These are phyloP conservation scores for Geoglossum glabrum DNA, from an alignment of 495 filamentous ascomycete species.

Conservation along the genomic window DNA sequence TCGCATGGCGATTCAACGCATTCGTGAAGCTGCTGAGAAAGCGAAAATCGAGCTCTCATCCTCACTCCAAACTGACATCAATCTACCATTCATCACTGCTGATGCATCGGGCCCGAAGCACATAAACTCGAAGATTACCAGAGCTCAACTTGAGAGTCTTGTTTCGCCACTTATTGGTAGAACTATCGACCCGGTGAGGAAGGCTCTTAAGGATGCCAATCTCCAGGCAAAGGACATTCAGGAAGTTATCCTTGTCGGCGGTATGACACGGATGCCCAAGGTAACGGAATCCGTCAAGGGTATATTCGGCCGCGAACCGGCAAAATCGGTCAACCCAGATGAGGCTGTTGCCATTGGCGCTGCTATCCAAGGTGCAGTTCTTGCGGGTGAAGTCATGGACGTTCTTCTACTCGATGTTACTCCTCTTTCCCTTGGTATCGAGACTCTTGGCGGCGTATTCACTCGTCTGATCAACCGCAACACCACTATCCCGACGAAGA, in stretches of 20 bases:
- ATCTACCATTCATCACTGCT: constrained; percentile 96
- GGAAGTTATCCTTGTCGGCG: constrained; percentile 96
- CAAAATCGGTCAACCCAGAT: constrained; percentile 98
- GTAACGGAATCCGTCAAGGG: constrained; percentile 91
- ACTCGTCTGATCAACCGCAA: constrained; percentile 99
- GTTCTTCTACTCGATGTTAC: constrained; percentile 93
- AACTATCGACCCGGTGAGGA: constrained; percentile 83
- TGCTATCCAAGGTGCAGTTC: constrained; percentile 91
- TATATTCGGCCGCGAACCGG: constrained; percentile 93
- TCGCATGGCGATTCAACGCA: constrained; percentile 98
- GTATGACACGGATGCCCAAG: constrained; percentile 99
- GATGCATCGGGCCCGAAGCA: constrained; percentile 89
- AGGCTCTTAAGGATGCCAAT: constrained; percentile 93
- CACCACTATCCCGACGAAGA: constrained; percentile 99
- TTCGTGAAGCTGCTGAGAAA: constrained; percentile 98
- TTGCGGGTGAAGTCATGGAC: constrained; percentile 92
- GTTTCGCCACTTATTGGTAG: constrained; percentile 78
- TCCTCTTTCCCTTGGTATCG: constrained; percentile 94
- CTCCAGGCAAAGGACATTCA: constrained; percentile 91
- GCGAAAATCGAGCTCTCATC: constrained; percentile 99
- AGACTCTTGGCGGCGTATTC: constrained; percentile 98
- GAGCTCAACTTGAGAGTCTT: constrained; percentile 78
- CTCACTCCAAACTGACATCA: constrained; percentile 92
- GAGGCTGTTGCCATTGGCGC: constrained; percentile 98
- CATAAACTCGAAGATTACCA: constrained; percentile 88